A percentile compares a stretch with the other conserved stretches of the same genome.
Evolutionary conservation across 345 rosid genomes (phyloP).

Genomic region (Eucalyptus tenuipes): DNA sequence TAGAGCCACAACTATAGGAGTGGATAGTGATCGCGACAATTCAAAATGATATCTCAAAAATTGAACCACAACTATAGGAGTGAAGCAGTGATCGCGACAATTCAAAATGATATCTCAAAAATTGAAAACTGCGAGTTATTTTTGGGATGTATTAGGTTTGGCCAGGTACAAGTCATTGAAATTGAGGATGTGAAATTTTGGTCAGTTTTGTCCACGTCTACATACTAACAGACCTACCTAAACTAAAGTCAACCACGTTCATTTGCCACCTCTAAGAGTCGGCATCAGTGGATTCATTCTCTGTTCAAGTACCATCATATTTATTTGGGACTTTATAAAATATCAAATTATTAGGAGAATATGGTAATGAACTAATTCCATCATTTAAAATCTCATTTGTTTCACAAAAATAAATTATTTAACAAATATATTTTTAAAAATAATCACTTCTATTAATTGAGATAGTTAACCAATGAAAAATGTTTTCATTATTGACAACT

Average conservation of each 20-base stretch:
- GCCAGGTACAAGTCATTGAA: not conserved
- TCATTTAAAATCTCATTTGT: not conserved
- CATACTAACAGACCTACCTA: not conserved
- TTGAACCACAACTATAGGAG: not conserved
- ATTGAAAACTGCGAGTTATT: not conserved
- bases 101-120: not conserved
- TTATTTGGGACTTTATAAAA: not conserved
- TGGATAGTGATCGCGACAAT: accelerated
- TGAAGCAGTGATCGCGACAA: not conserved
- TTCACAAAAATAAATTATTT: not conserved
- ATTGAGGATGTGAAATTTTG: not conserved
- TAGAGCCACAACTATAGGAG: not conserved
- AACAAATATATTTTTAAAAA: not conserved
- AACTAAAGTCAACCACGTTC: not conserved
- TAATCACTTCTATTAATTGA: not conserved
- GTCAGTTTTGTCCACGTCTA: not conserved
- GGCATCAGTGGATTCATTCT: not conserved
- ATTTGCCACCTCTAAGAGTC: not conserved
- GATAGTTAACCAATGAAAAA: not conserved
- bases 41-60: not conserved
- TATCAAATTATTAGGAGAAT: not conserved
- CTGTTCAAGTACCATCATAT: not conserved
- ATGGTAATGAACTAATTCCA: not conserved
- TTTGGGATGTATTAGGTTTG: not conserved
- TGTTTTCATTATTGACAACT: not conserved